A percentile compares a stretch with the other conserved stretches of the same genome.
Evolutionary conservation across 306 rosid genomes (phyloP).

Genomic region (Herpetospermum pedunculosum): DNA sequence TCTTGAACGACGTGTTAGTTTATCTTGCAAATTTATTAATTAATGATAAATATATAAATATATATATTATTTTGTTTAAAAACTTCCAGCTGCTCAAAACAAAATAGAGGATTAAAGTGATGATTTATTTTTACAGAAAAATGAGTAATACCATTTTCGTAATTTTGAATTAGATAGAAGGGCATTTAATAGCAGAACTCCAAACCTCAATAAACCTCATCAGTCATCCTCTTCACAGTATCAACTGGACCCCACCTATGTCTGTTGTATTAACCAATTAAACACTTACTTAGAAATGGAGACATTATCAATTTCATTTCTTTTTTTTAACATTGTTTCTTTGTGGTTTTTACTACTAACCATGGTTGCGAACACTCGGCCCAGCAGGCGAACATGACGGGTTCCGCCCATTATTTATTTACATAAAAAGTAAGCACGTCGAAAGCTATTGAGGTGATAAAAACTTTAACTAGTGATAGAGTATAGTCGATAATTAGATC

Average conservation of each 20-base stretch:
- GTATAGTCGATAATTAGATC: no score
- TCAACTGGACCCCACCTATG: conserved; percentile 5
- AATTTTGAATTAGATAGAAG: neutral
- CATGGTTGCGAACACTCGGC: no score
- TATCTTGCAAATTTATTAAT: neutral
- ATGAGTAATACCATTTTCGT: neutral
- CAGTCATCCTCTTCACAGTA: neutral
- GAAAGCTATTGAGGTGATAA: no score
- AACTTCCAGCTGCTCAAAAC: neutral
- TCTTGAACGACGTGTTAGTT: conserved; percentile 3
- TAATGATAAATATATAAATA: neutral
- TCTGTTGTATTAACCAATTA: neutral
- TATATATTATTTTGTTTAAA: neutral
- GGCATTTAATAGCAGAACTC: neutral
- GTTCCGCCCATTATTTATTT: no score
- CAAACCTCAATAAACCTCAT: conserved; percentile 9
- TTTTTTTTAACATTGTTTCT: neutral
- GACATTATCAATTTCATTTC: neutral
- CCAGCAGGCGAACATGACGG: no score
- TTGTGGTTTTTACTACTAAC: no score
- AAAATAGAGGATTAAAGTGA: neutral
- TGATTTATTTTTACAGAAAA: neutral
- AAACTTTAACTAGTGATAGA: no score
- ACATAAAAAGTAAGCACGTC: no score
- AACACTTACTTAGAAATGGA: neutral